Evolutionary conservation across 805 yeast species (phyloP).

Genomic region (Saccharomycopsis lassenensis): DNA sequence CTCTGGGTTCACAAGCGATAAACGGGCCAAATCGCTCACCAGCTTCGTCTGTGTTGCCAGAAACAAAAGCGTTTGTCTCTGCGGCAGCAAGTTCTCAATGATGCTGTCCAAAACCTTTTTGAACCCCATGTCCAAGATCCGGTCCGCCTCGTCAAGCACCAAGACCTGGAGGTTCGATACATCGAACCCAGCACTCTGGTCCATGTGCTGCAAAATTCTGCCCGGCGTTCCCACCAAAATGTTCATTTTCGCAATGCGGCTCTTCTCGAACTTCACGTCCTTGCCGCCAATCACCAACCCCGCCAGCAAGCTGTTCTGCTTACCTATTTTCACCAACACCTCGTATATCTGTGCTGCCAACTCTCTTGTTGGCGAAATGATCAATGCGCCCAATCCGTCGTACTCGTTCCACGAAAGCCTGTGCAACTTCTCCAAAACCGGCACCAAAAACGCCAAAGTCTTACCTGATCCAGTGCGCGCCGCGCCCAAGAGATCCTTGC

Average conservation of each 20-base stretch:
- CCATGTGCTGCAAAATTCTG: constrained; percentile 79
- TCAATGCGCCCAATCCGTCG: constrained; percentile 84
- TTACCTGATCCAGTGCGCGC: constrained; percentile 84
- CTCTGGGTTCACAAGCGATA: constrained; percentile 55
- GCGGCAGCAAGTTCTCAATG: constrained; percentile 62
- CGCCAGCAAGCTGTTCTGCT: constrained; percentile 65
- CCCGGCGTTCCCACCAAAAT: constrained; percentile 90
- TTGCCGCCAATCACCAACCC: constrained; percentile 93
- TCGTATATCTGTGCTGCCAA: constrained; percentile 86
- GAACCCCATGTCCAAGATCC: constrained; percentile 92
- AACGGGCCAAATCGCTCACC: constrained; percentile 71
- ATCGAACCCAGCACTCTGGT: constrained; percentile 76
- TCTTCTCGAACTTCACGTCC: constrained; percentile 71
- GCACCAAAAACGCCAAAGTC: constrained; percentile 77
- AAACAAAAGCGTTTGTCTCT: constrained; percentile 73
- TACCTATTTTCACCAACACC: constrained; percentile 74
- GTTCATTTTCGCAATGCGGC: constrained; percentile 68
- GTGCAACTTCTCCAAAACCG: constrained; percentile 60
- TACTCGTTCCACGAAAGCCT: constrained; percentile 65
- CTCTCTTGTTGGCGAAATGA: constrained; percentile 89
- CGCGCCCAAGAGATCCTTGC: constrained; percentile 73
- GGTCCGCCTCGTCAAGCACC: constrained; percentile 85
- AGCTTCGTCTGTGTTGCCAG: constrained; percentile 87
- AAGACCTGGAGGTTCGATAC: constrained; percentile 63
- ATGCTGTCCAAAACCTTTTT: constrained; percentile 73